Evolutionary conservation across 75 land plant genomes (phyloP).

Genomic region (Pinus tabuliformis): DNA sequence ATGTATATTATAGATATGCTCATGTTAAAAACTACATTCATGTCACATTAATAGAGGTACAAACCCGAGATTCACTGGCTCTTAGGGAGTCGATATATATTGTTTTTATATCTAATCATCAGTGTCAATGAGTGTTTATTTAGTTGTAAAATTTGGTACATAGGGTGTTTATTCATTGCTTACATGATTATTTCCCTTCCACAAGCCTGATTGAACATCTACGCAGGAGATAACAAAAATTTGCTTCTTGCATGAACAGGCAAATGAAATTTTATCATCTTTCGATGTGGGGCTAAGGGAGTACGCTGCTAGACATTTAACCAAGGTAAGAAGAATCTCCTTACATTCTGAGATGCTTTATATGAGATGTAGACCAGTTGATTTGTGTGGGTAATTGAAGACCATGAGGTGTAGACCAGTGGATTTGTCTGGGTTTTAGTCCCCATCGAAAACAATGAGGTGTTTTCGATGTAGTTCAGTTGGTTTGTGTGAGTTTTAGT

Average conservation of each 20-base stretch:
- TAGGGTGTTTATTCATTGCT: neutral
- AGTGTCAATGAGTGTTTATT: neutral
- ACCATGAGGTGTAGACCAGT: too few species aligned
- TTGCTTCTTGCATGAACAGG: conserved; percentile 20
- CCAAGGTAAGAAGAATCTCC: conserved; percentile 21
- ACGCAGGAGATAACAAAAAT: neutral
- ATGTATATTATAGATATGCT: conserved; percentile 51
- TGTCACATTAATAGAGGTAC: conserved; percentile 72
- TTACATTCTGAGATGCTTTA: neutral
- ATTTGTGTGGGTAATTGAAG: too few species aligned
- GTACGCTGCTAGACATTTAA: conserved; percentile 27
- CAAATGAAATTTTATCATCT: conserved; percentile 46
- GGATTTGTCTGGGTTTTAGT: too few species aligned
- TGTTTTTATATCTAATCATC: neutral
- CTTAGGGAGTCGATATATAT: neutral
- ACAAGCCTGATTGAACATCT: neutral
- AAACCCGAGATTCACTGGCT: neutral
- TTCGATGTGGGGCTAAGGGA: conserved; percentile 42
- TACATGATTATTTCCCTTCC: neutral
- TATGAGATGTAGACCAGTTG: neutral
- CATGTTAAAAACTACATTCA: conserved; percentile 60
- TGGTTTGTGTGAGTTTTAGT: too few species aligned
- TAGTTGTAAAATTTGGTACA: neutral
- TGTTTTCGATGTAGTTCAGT: too few species aligned
- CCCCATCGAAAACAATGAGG: too few species aligned